phyloP scores from a whole-genome alignment of 2,329 filamentous ascomycete species.

The Lasiodiplodia sp. region DNA sequence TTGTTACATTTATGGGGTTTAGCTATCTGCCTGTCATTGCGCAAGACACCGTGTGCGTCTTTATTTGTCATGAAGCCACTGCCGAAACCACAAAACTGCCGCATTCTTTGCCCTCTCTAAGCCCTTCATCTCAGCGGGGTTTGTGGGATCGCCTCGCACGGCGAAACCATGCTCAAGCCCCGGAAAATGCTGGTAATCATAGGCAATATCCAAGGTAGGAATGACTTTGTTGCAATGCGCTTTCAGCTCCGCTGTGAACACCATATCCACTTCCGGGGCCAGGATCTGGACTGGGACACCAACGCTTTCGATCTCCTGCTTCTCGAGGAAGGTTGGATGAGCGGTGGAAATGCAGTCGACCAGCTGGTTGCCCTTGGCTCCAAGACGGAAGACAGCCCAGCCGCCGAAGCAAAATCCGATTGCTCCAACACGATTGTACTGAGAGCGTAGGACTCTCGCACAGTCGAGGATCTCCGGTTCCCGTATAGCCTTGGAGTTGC shows the following conservation, averaged over 20 bases:
- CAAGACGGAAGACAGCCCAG: constrained; percentile 45
- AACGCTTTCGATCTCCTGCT: constrained; percentile 41
- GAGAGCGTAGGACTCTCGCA: constrained; percentile 46
- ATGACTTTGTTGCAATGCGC: constrained; percentile 39
- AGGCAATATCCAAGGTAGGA: constrained; percentile 40
- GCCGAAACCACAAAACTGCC: constrained; percentile 32
- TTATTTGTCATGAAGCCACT: background rate
- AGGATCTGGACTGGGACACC: constrained; percentile 44
- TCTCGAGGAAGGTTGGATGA: constrained; percentile 42
- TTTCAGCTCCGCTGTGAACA: constrained; percentile 43
- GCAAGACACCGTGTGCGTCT: background rate
- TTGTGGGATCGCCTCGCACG: constrained; percentile 38
- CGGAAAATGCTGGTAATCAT: constrained; percentile 46
- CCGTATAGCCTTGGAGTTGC: constrained; percentile 49
- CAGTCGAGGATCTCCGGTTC: constrained; percentile 48
- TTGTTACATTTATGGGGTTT: too few relatives aligned
- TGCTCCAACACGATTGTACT: constrained; percentile 51
- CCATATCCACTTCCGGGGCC: constrained; percentile 40
- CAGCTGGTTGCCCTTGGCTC: constrained; percentile 36
- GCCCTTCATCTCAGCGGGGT: constrained; percentile 40
- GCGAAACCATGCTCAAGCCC: constrained; percentile 44
- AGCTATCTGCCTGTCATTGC: background rate
- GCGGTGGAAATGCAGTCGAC: constrained; percentile 42
- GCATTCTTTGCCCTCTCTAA: constrained; percentile 45
- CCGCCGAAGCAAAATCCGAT: constrained; percentile 60